These are phyloP conservation scores for Calonectria naviculata DNA, from an alignment of 2,329 filamentous ascomycete species.

Conservation along the genomic window DNA sequence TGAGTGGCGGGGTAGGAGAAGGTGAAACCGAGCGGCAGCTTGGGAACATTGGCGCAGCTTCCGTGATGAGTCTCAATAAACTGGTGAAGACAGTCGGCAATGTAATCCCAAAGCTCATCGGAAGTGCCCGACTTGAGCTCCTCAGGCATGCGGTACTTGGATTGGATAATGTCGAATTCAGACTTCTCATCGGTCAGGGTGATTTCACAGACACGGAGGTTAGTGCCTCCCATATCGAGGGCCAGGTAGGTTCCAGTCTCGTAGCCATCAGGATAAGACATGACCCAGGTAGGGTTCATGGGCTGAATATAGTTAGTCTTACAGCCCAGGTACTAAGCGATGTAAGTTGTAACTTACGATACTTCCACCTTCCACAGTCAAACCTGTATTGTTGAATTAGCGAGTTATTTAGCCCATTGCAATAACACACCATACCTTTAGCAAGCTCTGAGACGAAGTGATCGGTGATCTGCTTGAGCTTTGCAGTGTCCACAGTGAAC, in stretches of 20 bases:
- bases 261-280: conserved; percentile 86
- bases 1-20: conserved; percentile 97
- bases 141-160: conserved; percentile 94
- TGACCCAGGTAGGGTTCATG: conserved; percentile 98
- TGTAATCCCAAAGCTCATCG: conserved; percentile 94
- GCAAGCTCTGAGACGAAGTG: conserved; percentile 91
- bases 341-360: conserved; percentile 74
- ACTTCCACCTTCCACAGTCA: conserved; percentile 88
- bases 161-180: conserved; percentile 94
- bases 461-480: conserved; percentile 89
- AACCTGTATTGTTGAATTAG: conserved; percentile 61
- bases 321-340: not conserved
- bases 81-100: conserved; percentile 90
- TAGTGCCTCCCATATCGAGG: conserved; percentile 96
- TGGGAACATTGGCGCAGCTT: conserved; percentile 68
- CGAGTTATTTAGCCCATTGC: not conserved
- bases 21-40: conserved; percentile 88
- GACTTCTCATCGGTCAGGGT: conserved; percentile 87
- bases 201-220: conserved; percentile 94
- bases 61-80: conserved; percentile 90
- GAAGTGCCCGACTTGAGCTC: conserved; percentile 87
- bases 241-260: conserved; percentile 91
- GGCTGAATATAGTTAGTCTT: conserved; percentile 66
- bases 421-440: conserved; percentile 69
- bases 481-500: conserved; percentile 81